A percentile compares a stretch with the other conserved stretches of the same genome.
Conservation (phyloP, 441 rosid genomes). For the Gossypium trilobum region DNA sequence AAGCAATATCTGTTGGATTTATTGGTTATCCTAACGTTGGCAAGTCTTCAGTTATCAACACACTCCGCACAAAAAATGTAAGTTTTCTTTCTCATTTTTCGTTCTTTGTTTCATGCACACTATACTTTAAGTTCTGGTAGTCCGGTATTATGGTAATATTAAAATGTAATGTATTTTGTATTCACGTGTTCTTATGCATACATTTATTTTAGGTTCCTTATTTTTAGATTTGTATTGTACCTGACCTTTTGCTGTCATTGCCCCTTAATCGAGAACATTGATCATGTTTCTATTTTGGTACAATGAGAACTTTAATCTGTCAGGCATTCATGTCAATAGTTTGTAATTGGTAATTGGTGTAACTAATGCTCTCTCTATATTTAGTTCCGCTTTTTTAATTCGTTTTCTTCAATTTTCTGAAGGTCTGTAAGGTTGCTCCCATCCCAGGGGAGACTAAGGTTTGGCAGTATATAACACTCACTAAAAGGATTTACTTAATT, state of each 20-base stretch:
- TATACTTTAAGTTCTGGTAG: neutral
- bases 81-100: neutral
- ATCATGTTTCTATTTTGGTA: neutral
- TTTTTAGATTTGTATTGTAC: neutral
- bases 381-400: neutral
- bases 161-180: neutral
- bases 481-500: constrained; percentile 82
- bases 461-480: constrained; percentile 87
- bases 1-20: constrained; percentile 89
- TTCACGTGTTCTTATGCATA: neutral
- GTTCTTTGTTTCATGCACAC: neutral
- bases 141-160: neutral
- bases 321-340: neutral
- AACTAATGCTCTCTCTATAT: neutral
- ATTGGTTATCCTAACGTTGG: constrained; percentile 96
- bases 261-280: neutral
- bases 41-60: constrained; percentile 90
- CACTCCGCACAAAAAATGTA: constrained; percentile 83
- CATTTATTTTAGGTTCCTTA: neutral
- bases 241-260: neutral
- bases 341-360: neutral
- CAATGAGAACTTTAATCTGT: neutral
- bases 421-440: constrained; percentile 98
- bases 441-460: constrained; percentile 96
- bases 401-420: neutral